Percentiles rank a stretch among this genome's conserved stretches.
phyloP scores from a whole-genome alignment of 139 green algal species.

The Chloropicon primus region DNA sequence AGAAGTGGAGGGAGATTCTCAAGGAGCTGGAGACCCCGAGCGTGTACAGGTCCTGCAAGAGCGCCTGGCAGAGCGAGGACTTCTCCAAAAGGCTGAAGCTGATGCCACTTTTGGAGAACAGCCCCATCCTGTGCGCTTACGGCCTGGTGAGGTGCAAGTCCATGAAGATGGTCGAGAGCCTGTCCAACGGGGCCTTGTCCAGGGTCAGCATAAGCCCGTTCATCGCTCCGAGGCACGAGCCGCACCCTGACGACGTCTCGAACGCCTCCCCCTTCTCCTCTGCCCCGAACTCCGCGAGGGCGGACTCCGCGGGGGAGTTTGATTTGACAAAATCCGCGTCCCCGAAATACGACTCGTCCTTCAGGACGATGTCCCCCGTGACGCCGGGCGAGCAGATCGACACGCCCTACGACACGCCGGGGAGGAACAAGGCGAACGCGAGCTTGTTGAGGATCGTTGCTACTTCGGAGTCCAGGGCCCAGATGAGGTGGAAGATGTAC shows the following conservation, averaged over 20 bases:
- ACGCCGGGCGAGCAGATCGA: not conserved
- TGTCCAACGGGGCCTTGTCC: not conserved
- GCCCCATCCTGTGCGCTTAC: conserved; percentile 39
- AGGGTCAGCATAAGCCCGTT: not conserved
- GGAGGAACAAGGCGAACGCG: not conserved
- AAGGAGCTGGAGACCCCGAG: conserved; percentile 2
- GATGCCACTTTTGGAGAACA: conserved; percentile 39
- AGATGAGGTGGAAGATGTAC: not conserved
- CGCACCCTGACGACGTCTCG: too few relatives aligned
- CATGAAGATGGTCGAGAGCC: not conserved
- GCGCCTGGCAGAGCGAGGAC: not conserved
- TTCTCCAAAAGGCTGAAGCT: conserved; percentile 12
- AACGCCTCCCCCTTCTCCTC: not conserved
- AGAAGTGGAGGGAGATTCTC: conserved; percentile 15
- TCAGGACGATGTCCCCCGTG: not conserved
- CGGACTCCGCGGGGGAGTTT: too few relatives aligned
- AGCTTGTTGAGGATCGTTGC: not conserved
- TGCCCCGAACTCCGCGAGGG: too few relatives aligned
- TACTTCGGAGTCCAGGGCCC: not conserved
- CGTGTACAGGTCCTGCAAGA: not conserved
- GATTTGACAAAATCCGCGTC: too few relatives aligned
- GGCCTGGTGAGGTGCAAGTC: conserved; percentile 16
- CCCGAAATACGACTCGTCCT: not conserved
- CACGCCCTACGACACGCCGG: not conserved
- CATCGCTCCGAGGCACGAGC: not conserved